These are phyloP conservation scores for Pholiota molesta DNA, from an alignment of 768 basidiomycete species.

Conservation along the genomic window DNA sequence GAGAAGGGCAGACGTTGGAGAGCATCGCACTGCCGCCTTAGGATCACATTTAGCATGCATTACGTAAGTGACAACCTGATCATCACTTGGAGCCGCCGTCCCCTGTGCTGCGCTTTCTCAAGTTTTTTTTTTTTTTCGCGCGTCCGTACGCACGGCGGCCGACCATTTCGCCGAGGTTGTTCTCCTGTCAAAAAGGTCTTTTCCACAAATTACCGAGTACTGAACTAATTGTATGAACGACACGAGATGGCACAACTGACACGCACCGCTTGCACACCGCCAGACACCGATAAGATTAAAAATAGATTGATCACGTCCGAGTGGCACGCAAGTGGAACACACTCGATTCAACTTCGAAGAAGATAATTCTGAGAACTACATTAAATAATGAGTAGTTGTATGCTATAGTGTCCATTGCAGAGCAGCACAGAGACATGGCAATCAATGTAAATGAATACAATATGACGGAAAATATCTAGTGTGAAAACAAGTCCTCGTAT, in stretches of 20 bases:
- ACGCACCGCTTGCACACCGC: no score
- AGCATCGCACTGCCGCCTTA: background rate
- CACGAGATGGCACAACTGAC: no score
- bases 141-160: background rate
- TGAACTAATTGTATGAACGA: no score
- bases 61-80: slow-evolving; percentile 9
- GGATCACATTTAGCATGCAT: background rate
- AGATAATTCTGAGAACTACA: no score
- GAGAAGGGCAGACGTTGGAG: slow-evolving; percentile 4
- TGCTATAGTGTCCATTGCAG: no score
- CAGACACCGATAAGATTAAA: no score
- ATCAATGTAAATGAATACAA: no score
- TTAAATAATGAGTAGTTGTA: no score
- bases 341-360: background rate
- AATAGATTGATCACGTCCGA: background rate
- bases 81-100: no score
- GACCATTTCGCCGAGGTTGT: background rate
- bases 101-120: background rate
- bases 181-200: background rate
- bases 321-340: background rate
- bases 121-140: background rate
- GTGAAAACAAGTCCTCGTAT: slow-evolving; percentile 40
- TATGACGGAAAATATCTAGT: background rate
- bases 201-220: no score
- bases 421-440: no score